phyloP scores from a whole-genome alignment of 495 filamentous ascomycete genomes.

The Podospora pseudocomata region DNA sequence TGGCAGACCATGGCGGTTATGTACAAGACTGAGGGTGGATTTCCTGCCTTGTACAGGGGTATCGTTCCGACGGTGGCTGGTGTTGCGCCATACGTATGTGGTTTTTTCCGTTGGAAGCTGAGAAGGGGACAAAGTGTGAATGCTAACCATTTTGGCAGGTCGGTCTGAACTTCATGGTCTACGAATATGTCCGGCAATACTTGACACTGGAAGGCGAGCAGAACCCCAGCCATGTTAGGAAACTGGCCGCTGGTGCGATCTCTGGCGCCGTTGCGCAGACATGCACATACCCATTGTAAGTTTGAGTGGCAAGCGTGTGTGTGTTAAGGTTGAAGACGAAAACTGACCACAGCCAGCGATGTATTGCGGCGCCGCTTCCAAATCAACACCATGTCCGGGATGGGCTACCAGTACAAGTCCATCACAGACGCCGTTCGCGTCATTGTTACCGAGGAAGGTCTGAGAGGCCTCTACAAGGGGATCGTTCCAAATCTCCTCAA shows the following conservation, averaged over 20 bases:
- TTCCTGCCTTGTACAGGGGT: conserved; percentile 80
- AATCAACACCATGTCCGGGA: conserved; percentile 98
- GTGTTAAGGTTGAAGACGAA: no score
- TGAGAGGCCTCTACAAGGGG: conserved; percentile 80
- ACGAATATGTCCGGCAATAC: conserved; percentile 79
- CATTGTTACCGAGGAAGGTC: conserved; percentile 72
- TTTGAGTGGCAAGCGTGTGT: background rate
- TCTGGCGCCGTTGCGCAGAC: conserved; percentile 96
- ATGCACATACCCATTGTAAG: conserved; percentile 97
- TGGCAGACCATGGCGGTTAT: conserved; percentile 76
- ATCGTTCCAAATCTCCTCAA: conserved; percentile 92
- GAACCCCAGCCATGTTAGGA: conserved; percentile 74
- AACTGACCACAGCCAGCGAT: conserved; percentile 55
- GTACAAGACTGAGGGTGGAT: conserved; percentile 87
- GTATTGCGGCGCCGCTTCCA: conserved; percentile 95
- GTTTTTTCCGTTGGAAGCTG: background rate
- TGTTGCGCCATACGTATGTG: conserved; percentile 86
- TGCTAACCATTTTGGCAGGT: conserved; percentile 54
- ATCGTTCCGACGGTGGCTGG: conserved; percentile 92
- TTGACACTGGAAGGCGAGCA: conserved; percentile 84
- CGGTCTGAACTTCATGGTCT: conserved; percentile 96
- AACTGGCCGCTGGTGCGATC: conserved; percentile 82
- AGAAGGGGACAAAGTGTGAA: background rate
- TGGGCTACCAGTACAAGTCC: conserved; percentile 91
- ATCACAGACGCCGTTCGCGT: conserved; percentile 78